These are phyloP conservation scores for Rhizoclosmatium globosum DNA, from an alignment of 192 early-diverging fungal genomes.

Conservation along the genomic window DNA sequence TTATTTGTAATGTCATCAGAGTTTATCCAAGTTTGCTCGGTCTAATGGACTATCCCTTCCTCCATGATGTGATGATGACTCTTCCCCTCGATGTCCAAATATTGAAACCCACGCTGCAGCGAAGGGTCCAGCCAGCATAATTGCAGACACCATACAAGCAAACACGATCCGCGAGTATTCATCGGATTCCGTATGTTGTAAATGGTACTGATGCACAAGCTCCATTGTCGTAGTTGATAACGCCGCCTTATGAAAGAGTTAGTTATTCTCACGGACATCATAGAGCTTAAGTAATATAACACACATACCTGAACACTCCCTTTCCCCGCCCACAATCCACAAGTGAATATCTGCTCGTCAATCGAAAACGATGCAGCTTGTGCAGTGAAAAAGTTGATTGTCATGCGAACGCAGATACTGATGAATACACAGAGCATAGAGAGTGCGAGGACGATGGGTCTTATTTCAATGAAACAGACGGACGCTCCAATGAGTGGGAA, in stretches of 20 bases:
- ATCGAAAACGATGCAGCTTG: slow-evolving; percentile 28
- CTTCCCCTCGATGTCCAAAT: slow-evolving; percentile 30
- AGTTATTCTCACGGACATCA: background rate
- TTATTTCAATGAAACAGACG: slow-evolving; percentile 43
- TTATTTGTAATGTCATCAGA: background rate
- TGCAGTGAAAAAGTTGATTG: slow-evolving; percentile 31
- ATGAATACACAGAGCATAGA: slow-evolving; percentile 35
- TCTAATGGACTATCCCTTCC: background rate
- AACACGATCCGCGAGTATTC: slow-evolving; percentile 40
- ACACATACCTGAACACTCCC: slow-evolving; percentile 48
- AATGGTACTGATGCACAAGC: slow-evolving; percentile 38
- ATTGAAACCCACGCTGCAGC: slow-evolving; percentile 45
- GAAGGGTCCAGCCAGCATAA: slow-evolving; percentile 44
- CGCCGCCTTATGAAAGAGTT: slow-evolving; percentile 27
- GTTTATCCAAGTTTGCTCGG: background rate
- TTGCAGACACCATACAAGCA: slow-evolving; percentile 47
- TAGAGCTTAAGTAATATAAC: background rate
- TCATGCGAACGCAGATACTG: slow-evolving; percentile 42
- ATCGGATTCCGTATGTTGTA: slow-evolving; percentile 37
- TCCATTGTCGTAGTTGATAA: slow-evolving; percentile 40
- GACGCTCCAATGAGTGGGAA: slow-evolving; percentile 54
- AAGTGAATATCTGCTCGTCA: slow-evolving; percentile 46
- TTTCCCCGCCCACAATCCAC: slow-evolving; percentile 51
- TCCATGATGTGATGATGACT: background rate
- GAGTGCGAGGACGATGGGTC: slow-evolving; percentile 15